Evolutionary conservation across 805 yeast species (phyloP).

Genomic region (Helenozyma baotianmanensis): DNA sequence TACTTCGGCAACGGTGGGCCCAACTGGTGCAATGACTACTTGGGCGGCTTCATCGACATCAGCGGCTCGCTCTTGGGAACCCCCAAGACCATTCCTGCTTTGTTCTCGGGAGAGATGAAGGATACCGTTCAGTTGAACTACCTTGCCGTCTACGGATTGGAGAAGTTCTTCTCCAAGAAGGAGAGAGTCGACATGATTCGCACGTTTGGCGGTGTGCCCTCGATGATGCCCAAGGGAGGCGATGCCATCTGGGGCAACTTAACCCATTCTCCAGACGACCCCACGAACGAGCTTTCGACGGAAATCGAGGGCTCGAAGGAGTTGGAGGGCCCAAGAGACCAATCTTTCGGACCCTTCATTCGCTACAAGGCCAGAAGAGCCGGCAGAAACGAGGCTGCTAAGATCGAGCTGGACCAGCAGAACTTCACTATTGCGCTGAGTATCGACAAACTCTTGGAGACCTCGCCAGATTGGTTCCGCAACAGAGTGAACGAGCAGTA

Average conservation of each 20-base stretch:
- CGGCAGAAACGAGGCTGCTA: conserved; percentile 12
- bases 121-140: conserved; percentile 94
- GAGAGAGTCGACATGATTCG: conserved; percentile 85
- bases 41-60: conserved; percentile 79
- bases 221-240: conserved; percentile 97
- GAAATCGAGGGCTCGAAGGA: conserved; percentile 15
- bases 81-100: conserved; percentile 88
- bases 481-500: conserved; percentile 65
- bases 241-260: conserved; percentile 81
- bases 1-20: conserved; percentile 88
- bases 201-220: conserved; percentile 89
- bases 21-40: conserved; percentile 79
- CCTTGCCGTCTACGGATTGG: conserved; percentile 89
- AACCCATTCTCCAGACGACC: conserved; percentile 69
- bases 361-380: conserved; percentile 51
- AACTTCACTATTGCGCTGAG: conserved; percentile 66
- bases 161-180: conserved; percentile 83
- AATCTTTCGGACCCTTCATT: conserved; percentile 70
- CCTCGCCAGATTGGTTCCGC: conserved; percentile 74
- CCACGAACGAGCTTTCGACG: conserved; percentile 24
- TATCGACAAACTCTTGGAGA: conserved; percentile 57
- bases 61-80: conserved; percentile 91
- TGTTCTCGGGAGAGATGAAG: conserved; percentile 96
- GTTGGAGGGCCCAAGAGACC: conserved; percentile 22
- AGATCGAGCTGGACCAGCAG: conserved; percentile 10